These are phyloP conservation scores for Prasinococcaceae sp. DNA, from an alignment of 139 green algal species.

Conservation along the genomic window DNA sequence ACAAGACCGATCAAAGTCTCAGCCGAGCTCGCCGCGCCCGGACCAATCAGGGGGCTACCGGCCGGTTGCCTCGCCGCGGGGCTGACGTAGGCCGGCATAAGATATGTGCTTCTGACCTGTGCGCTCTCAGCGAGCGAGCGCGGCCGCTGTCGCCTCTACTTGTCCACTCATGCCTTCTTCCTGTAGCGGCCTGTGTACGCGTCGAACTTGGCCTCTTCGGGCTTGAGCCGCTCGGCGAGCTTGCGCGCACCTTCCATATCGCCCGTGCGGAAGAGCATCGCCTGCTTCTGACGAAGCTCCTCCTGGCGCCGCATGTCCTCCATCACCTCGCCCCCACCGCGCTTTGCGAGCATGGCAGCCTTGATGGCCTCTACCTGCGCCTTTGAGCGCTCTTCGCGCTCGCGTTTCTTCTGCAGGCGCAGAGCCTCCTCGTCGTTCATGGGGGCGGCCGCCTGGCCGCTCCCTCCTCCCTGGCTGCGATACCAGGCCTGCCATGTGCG, in stretches of 20 bases:
- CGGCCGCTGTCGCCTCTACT: too few species aligned
- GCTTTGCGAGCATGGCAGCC: background rate
- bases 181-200: too few species aligned
- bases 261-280: background rate
- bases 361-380: background rate
- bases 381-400: background rate
- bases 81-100: too few species aligned
- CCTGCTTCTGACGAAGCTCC: background rate
- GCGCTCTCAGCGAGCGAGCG: too few species aligned
- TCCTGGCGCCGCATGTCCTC: background rate
- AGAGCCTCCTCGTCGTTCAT: background rate
- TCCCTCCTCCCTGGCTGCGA: background rate
- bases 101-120: too few species aligned
- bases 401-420: background rate
- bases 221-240: background rate
- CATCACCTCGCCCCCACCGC: background rate
- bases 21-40: too few species aligned
- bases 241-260: background rate
- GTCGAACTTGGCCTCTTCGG: background rate
- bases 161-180: too few species aligned
- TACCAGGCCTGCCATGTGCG: background rate
- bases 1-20: too few species aligned
- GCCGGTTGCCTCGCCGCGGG: too few species aligned
- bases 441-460: background rate
- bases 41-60: too few species aligned